Evolutionary conservation across 2,329 filamentous ascomycete genomes (phyloP).

Genomic region (Colletotrichum acutatum): DNA sequence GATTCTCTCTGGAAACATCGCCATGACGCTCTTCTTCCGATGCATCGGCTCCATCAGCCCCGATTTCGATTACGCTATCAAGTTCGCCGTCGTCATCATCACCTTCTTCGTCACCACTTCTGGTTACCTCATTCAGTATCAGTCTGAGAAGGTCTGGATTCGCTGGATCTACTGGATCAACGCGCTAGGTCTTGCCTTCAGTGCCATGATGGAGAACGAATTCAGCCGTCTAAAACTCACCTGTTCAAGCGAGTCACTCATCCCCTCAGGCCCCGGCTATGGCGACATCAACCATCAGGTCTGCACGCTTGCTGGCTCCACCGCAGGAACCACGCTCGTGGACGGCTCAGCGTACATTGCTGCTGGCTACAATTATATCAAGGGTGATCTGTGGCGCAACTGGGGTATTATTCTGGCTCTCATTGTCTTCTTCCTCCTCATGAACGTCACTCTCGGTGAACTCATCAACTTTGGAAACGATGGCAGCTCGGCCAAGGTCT

Average conservation of each 20-base stretch:
- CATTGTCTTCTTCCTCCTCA: conserved; percentile 78
- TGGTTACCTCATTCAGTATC: conserved; percentile 86
- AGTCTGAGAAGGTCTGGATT: conserved; percentile 78
- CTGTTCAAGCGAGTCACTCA: conserved; percentile 74
- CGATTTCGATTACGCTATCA: conserved; percentile 87
- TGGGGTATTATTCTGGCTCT: conserved; percentile 83
- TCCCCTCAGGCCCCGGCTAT: conserved; percentile 79
- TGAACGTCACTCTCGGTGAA: conserved; percentile 85
- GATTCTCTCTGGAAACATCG: conserved; percentile 74
- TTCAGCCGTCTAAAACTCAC: conserved; percentile 76
- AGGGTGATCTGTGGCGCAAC: conserved; percentile 81
- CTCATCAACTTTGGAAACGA: conserved; percentile 81
- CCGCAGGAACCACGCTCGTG: conserved; percentile 71
- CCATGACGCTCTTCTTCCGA: conserved; percentile 82
- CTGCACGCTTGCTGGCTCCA: conserved; percentile 81
- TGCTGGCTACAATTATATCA: conserved; percentile 73
- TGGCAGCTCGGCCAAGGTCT: conserved; percentile 84
- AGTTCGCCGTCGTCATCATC: conserved; percentile 82
- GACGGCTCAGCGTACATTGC: conserved; percentile 76
- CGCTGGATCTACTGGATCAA: conserved; percentile 86
- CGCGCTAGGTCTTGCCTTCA: conserved; percentile 78
- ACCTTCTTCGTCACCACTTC: conserved; percentile 85
- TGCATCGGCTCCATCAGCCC: conserved; percentile 80
- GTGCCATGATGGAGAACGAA: conserved; percentile 87
- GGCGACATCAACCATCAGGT: conserved; percentile 79